Evolutionary conservation across 2,329 filamentous ascomycete species (phyloP).

Genomic region (Lizonia empirigonia): DNA sequence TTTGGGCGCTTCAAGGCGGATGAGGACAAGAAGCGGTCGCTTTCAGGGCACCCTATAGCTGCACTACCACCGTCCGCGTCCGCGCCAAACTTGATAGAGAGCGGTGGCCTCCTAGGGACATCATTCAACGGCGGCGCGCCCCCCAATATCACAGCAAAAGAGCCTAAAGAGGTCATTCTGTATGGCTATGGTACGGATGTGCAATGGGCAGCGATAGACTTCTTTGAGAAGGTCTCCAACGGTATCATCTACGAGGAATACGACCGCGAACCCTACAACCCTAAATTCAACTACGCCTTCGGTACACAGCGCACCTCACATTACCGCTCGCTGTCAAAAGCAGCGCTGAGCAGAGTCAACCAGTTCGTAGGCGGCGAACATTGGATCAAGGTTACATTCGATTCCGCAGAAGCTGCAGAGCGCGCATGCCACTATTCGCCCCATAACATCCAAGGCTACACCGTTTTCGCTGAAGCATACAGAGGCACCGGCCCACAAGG

Average conservation of each 20-base stretch:
- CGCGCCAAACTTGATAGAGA: conserved; percentile 41
- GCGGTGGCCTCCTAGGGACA: conserved; percentile 27
- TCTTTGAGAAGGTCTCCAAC: conserved; percentile 81
- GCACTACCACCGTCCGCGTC: conserved; percentile 40
- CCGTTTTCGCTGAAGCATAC: conserved; percentile 56
- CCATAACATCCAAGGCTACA: conserved; percentile 54
- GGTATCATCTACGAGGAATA: conserved; percentile 93
- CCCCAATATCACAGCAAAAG: conserved; percentile 52
- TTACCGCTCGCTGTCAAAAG: conserved; percentile 68
- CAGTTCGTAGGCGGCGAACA: conserved; percentile 81
- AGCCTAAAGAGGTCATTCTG: conserved; percentile 79
- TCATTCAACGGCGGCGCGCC: conserved; percentile 38
- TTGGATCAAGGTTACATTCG: conserved; percentile 74
- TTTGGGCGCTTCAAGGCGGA: conserved; percentile 47
- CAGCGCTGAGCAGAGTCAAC: conserved; percentile 80
- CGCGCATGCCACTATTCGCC: conserved; percentile 55
- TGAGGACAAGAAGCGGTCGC: conserved; percentile 37
- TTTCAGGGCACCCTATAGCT: conserved; percentile 25
- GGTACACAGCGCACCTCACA: conserved; percentile 71
- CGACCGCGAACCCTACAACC: conserved; percentile 77
- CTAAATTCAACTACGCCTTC: conserved; percentile 74
- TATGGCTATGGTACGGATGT: conserved; percentile 75
- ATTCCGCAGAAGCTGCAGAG: conserved; percentile 56
- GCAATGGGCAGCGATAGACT: conserved; percentile 84
- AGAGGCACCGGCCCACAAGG: conserved; percentile 51